A percentile compares a stretch with the other conserved stretches of the same genome.
These are phyloP conservation scores for Claviceps purpurea DNA, from an alignment of 2,329 filamentous ascomycete genomes.

Conservation along the genomic window DNA sequence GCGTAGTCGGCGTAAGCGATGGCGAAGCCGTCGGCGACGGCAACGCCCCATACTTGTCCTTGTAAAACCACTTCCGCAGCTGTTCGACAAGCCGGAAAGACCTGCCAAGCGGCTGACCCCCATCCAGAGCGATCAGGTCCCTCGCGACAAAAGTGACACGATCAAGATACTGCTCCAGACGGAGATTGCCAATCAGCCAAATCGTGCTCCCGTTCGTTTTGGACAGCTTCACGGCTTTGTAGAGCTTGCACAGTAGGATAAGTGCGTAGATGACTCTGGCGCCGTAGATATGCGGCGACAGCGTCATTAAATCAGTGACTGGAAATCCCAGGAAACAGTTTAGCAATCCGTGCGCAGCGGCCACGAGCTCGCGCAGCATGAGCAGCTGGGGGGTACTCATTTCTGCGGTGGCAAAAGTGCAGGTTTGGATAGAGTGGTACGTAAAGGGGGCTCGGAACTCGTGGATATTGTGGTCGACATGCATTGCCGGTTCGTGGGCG, in stretches of 20 bases:
- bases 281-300: constrained; percentile 4
- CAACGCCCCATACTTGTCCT: neutral
- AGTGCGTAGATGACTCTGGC: constrained; percentile 3
- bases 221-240: neutral
- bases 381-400: neutral
- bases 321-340: constrained; percentile 2
- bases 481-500: constrained; percentile 3
- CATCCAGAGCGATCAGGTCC: neutral
- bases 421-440: neutral
- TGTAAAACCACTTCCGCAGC: constrained; percentile 2
- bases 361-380: constrained; percentile 2
- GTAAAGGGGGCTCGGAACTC: constrained; percentile 4
- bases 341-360: constrained; percentile 1
- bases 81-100: constrained; percentile 2
- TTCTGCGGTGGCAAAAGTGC: constrained; percentile 1
- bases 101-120: neutral
- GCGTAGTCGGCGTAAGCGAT: neutral
- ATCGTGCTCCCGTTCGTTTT: neutral
- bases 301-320: neutral
- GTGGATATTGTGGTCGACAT: constrained; percentile 1
- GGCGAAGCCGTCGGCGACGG: neutral
- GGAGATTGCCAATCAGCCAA: constrained; percentile 1
- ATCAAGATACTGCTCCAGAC: constrained; percentile 1
- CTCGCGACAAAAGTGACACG: neutral
- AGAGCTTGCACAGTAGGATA: constrained; percentile 3